Conservation (phyloP, 495 filamentous ascomycete species). For the Xylaria scruposa region DNA sequence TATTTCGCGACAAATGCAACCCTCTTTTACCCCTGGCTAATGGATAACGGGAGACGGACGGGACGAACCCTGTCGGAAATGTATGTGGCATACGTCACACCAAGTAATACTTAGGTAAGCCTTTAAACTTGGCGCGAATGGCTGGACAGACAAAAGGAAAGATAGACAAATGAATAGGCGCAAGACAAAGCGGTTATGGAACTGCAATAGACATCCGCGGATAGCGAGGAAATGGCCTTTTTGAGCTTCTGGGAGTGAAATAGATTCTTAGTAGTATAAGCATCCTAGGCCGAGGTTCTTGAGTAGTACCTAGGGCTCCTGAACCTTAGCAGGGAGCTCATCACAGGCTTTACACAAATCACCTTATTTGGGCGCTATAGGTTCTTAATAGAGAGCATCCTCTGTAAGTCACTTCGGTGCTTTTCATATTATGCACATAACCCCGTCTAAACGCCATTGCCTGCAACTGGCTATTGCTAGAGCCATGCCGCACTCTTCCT, state of each 20-base stretch:
- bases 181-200: not conserved
- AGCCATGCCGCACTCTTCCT: constrained; percentile 3
- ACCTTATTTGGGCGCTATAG: not conserved
- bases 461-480: not conserved
- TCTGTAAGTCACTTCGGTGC: not conserved
- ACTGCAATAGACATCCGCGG: not conserved
- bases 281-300: too few species aligned
- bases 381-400: not conserved
- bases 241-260: too few species aligned
- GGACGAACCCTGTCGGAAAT: constrained; percentile 9
- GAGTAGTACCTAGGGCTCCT: not conserved
- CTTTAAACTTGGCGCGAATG: not conserved
- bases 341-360: not conserved
- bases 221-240: not conserved
- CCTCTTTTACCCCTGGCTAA: constrained; percentile 14
- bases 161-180: not conserved
- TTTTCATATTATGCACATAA: not conserved
- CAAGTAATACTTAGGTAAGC: not conserved
- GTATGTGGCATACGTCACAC: constrained; percentile 5
- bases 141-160: not conserved
- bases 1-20: constrained; percentile 15
- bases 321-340: not conserved
- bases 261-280: too few species aligned
- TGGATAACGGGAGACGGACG: constrained; percentile 1
- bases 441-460: constrained; percentile 26